Percentiles rank a stretch among this genome's conserved stretches.
These are phyloP conservation scores for Trifolium repens DNA, from an alignment of 306 rosid genomes.

Conservation along the genomic window DNA sequence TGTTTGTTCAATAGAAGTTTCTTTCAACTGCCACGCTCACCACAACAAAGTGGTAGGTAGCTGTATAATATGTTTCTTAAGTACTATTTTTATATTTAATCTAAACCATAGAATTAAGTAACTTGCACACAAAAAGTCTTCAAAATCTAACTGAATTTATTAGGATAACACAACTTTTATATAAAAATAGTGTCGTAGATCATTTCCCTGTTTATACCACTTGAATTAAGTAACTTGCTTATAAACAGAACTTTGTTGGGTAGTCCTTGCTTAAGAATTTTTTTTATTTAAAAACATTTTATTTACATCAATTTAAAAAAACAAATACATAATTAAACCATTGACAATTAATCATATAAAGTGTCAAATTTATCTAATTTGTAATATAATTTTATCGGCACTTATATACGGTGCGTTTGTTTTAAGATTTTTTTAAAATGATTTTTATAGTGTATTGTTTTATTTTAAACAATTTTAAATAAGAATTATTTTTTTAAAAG, in stretches of 20 bases:
- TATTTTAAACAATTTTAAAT: too few relatives aligned
- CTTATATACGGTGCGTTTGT: too few relatives aligned
- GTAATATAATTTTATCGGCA: too few relatives aligned
- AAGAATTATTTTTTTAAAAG: too few relatives aligned
- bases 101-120: neutral
- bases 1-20: neutral
- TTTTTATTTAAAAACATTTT: neutral
- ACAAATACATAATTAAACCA: too few relatives aligned
- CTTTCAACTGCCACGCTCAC: conserved; percentile 28
- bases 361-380: too few relatives aligned
- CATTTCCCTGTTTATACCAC: neutral
- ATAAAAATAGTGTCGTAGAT: neutral
- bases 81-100: neutral
- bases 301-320: neutral
- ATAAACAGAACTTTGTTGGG: neutral
- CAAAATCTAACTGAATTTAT: neutral
- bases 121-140: neutral
- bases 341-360: too few relatives aligned
- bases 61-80: neutral
- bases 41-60: neutral
- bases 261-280: neutral
- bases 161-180: neutral
- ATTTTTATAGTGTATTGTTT: too few relatives aligned
- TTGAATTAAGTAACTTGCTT: neutral
- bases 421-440: too few relatives aligned